Evolutionary conservation across 1,284 basidiomycete genomes (phyloP), one percentile per base, ranked within the genome.

Genomic region (Malassezia equina): DNA sequence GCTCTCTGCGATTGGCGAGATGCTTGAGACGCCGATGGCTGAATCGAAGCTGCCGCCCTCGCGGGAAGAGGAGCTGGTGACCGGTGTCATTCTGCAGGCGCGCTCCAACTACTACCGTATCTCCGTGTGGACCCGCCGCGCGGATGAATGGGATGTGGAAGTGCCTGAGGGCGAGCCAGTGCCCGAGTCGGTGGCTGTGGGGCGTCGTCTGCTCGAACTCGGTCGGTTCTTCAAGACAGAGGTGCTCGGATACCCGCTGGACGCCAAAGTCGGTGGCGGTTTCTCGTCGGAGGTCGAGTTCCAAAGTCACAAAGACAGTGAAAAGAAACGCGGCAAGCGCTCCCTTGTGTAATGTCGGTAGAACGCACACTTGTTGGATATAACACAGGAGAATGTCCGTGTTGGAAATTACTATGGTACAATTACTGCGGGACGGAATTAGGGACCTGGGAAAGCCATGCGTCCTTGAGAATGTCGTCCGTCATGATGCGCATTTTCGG

Each of bases 51-150:
- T 62, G n/a, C 62, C 68, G 4, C 21, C 21, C 28, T 57, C 60
- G 17, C 41, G 50, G 3, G 54, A 62, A 25, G 62, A 69, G 32
- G 70, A 72, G 46, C 48, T 73, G 28, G 58, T 74, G 25, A 71
- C 70, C 0, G 71, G 93, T 53, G 91, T 98, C 45, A 94, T 98
- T 70, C 84, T 96, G 53, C 90, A 88, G 13, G 86, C 88, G 44
- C 85, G 93, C 58, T 88, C 89, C 52, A 88, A 90, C 75, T 96
- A 96, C 76, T 98, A 90, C 79, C 86, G 93, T 50, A 78, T 98
- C 67, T 89, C 89, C 56, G 90, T 98, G 79, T 96, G 93, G 93
- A 96, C 93, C 44, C 82, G 91, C 47, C 65, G 67, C 25, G 62
- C 75, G 2, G 73, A 75, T 39, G 64, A 68, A 24, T 79, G 84